Evolutionary conservation across 352 stramenopile genomes (phyloP).

Genomic region (Phytopythium litorale): DNA sequence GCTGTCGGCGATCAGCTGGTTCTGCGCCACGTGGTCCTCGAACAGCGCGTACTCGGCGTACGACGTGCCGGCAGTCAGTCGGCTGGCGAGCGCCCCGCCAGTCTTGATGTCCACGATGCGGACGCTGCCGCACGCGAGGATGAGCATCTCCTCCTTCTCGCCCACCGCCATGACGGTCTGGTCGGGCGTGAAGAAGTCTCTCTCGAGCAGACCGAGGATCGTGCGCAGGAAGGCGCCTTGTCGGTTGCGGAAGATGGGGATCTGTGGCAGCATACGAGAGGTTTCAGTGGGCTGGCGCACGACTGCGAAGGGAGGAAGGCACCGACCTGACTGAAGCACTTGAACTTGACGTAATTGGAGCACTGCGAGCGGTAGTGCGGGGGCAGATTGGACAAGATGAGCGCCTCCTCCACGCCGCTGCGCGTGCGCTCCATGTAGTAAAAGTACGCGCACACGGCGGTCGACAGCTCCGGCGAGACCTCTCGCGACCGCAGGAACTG

Average conservation of each 20-base stretch:
- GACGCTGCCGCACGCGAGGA: constrained; percentile 42
- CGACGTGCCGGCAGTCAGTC: constrained; percentile 25
- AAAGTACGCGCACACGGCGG: constrained; percentile 49
- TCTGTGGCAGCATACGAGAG: constrained; percentile 2
- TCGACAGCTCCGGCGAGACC: constrained; percentile 22
- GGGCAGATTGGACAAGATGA: constrained; percentile 40
- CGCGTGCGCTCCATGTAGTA: constrained; percentile 74
- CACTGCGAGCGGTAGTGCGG: constrained; percentile 48
- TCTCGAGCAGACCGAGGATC: constrained; percentile 33
- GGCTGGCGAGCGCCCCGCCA: constrained; percentile 7
- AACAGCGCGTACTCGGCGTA: constrained; percentile 53
- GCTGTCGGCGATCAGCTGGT: constrained; percentile 28
- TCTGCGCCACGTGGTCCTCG: constrained; percentile 27
- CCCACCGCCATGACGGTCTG: constrained; percentile 23
- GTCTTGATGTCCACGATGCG: constrained; percentile 22
- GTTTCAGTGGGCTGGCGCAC: background rate
- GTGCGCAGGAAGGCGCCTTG: constrained; percentile 52
- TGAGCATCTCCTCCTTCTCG: constrained; percentile 52
- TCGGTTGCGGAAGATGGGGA: constrained; percentile 40
- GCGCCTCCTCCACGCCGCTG: constrained; percentile 46
- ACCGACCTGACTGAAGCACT: constrained; percentile 27
- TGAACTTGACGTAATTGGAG: constrained; percentile 48
- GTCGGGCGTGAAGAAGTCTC: constrained; percentile 45
- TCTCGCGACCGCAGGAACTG: constrained; percentile 45
- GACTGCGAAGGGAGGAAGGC: background rate